Evolutionary conservation across 2,329 filamentous ascomycete species (phyloP), one percentile per base, ranked within the genome.

Genomic region (Phialophora macrospora): DNA sequence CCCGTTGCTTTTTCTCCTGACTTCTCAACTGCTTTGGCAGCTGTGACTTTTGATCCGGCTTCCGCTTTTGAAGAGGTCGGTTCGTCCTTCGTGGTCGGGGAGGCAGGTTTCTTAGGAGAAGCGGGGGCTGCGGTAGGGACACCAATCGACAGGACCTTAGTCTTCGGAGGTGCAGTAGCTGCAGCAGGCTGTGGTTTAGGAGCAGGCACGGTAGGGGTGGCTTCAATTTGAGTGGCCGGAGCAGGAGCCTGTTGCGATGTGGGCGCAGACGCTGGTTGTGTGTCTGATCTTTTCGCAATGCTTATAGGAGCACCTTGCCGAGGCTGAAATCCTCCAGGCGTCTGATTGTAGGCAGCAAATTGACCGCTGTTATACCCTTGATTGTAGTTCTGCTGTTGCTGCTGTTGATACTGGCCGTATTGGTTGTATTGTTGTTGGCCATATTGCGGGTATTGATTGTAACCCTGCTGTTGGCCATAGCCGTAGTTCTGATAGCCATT

Each of bases 1-100:
- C 92, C 92, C 73, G 86, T 86, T 54, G 84, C 81, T 76, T 93
- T 89, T 62, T 93, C 91, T n/a, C 67, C 71, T 0, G 91, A 90
- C 84, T 97, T 97, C 75, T 96, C 92, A 69, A 97, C 92, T 9
- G 94, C 93, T 80, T 97, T 97, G 58, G 87, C 83, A 4, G 93
- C 94, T 1, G 90, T 83, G n/a, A 90, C 88, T 80, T 97, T 97
- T 67, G 93, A 85, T 32, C 92, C 71, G 30, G 90, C 89, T 70
- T 91, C 89, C 54, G 83, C 80, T 69, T 76, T 85, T 67, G 78
- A 75, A 26, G 77, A 75, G 74, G 84, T 63, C 30, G 79, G 75
- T 63, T 87, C 83, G 46, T 60, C 58, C 56, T 84, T 80, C 75
- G 87, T 85, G 44, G 84, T 80, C n/a, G 84, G 79, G 7, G 80